Base-by-base conservation (phyloP, 495 filamentous ascomycete genomes). In the Penicillium paradoxum region DNA sequence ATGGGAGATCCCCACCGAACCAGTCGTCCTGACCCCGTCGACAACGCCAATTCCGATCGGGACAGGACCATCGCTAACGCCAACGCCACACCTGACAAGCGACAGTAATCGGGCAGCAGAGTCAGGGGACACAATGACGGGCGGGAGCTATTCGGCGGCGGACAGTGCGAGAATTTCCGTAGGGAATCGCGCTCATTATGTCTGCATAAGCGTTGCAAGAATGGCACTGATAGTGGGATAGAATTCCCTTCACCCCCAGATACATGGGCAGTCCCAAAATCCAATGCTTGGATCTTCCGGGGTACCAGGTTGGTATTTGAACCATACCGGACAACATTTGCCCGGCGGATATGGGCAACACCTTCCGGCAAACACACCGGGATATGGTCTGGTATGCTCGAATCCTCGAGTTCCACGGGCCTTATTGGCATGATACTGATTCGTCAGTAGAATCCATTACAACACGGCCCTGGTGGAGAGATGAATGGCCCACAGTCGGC, bases 1-100 rank as follows among this genome's bases (percentile, higher is more conserved):
- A 68, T 92, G 88, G 88, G 85, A 90, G 3, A 77, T 86, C 13
- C 88, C 88, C 19, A 88, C 83, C 17, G 74, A 84, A 48, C 75
- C 85, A 33, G 83, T 71, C 17, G 48, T 65, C 22, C 78, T 71
- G 15, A 68, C 68, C 0, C 68, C 68, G 6, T 71, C 68, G 7
- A 70, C 68, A 17, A 70, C 68, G 11, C 68, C 68, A 19, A 64
- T 46, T 6, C 63, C 65, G 1, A 64, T 64, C 48, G 68, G 67
- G 19, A 43, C 60, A 14, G 68, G 68, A 3, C 67, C 63, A 15
- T 62, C 67, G 25, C 58, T 58, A 58, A 63, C 56, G 33, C 68
- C 68, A 15, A 37, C 49, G 1, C 55, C 55, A 24, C 51, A 56
- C 11, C 57, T 54, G 43, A 55, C 48, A 38, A 56, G 53, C 10